A percentile compares a stretch with the other conserved stretches of the same genome.
These are phyloP conservation scores for Wickerhamomyces sydowiorum DNA, from an alignment of 805 yeast species.

Conservation along the genomic window DNA sequence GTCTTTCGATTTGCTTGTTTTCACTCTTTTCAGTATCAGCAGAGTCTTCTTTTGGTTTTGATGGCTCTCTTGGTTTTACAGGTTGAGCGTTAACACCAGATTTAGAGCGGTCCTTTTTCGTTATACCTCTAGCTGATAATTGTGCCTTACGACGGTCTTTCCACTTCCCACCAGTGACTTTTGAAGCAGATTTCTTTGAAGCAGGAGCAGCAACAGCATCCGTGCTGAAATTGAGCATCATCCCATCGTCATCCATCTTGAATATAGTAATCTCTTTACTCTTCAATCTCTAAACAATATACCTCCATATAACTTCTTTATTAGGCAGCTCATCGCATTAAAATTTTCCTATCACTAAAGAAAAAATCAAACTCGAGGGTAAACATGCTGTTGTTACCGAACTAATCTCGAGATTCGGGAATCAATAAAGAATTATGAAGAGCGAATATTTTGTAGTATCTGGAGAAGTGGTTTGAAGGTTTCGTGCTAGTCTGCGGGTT, in stretches of 20 bases:
- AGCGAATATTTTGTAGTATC: too few relatives aligned
- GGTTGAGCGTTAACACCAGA: slow-evolving; percentile 8
- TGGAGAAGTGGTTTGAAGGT: too few relatives aligned
- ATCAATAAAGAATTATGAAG: too few relatives aligned
- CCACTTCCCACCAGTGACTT: slow-evolving; percentile 75
- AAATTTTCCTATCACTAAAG: too few relatives aligned
- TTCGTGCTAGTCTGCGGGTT: too few relatives aligned
- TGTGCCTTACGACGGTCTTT: slow-evolving; percentile 59
- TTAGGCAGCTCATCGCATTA: too few relatives aligned
- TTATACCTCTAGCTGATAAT: slow-evolving; percentile 17
- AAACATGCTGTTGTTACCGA: too few relatives aligned
- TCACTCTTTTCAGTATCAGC: neutral
- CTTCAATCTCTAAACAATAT: too few relatives aligned
- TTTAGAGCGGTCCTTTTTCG: slow-evolving; percentile 7
- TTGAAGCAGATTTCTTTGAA: slow-evolving; percentile 23
- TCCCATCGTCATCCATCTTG: slow-evolving; percentile 52
- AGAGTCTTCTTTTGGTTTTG: neutral
- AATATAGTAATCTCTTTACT: too few relatives aligned
- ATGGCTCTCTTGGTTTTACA: neutral
- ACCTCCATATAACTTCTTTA: too few relatives aligned
- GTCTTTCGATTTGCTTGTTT: neutral
- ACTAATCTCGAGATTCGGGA: too few relatives aligned
- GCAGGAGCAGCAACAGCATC: slow-evolving; percentile 24
- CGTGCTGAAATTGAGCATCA: slow-evolving; percentile 68
- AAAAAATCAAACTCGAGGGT: too few relatives aligned